phyloP scores from a whole-genome alignment of 805 yeast genomes.

The Spathaspora arborariae region DNA sequence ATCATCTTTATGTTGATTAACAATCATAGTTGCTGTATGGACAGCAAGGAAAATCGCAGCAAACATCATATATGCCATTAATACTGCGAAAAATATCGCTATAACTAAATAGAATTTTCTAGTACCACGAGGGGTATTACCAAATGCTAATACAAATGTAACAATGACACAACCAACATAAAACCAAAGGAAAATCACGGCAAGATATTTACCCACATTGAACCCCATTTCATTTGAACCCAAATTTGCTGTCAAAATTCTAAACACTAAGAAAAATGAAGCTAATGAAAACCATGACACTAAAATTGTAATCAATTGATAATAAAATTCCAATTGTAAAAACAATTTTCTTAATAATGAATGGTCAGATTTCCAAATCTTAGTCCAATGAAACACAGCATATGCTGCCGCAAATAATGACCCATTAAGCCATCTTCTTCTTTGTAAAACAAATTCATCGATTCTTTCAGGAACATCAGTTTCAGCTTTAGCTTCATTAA shows the following conservation, averaged over 20 bases:
- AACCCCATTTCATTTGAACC: conserved; percentile 60
- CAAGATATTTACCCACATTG: conserved; percentile 70
- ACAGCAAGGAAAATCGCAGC: conserved; percentile 82
- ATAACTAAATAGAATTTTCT: conserved; percentile 70
- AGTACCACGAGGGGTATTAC: conserved; percentile 93
- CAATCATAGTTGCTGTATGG: conserved; percentile 57
- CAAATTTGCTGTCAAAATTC: conserved; percentile 78
- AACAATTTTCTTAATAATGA: conserved; percentile 73
- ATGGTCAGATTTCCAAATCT: conserved; percentile 88
- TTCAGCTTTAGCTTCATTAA: conserved; percentile 83
- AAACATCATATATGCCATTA: conserved; percentile 86
- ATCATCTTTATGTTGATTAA: conserved; percentile 38
- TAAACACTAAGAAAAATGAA: conserved; percentile 84
- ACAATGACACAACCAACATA: conserved; percentile 77
- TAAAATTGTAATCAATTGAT: conserved; percentile 68
- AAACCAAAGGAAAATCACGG: conserved; percentile 80
- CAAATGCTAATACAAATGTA: conserved; percentile 86
- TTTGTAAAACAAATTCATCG: conserved; percentile 91
- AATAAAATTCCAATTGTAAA: conserved; percentile 82
- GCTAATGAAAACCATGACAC: conserved; percentile 93
- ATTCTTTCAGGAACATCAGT: conserved; percentile 96
- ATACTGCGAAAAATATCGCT: conserved; percentile 74
- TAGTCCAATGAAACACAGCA: conserved; percentile 78
- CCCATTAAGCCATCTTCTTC: conserved; percentile 98
- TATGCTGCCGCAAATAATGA: conserved; percentile 95